Percentiles rank a stretch among this genome's conserved stretches.
These are phyloP conservation scores for Teunomyces aglyptinius DNA, from an alignment of 805 yeast species.

Conservation along the genomic window DNA sequence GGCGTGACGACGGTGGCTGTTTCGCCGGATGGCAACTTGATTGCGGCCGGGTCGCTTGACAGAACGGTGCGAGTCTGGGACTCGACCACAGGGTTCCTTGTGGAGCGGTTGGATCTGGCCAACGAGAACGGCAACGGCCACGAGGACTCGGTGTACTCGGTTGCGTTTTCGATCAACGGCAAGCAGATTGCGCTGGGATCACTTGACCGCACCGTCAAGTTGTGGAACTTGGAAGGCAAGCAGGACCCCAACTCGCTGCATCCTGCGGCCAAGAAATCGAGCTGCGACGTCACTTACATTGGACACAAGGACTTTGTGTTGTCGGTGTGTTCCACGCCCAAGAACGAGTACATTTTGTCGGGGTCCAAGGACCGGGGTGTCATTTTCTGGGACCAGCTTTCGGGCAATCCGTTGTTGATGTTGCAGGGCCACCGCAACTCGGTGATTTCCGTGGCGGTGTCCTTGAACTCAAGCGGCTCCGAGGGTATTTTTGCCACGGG, in stretches of 20 bases:
- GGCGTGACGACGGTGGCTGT: constrained; percentile 98
- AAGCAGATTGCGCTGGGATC: constrained; percentile 93
- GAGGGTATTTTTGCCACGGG: constrained; percentile 95
- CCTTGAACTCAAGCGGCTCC: constrained; percentile 69
- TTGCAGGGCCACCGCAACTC: constrained; percentile 96
- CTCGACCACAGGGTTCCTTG: constrained; percentile 84
- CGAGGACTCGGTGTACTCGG: constrained; percentile 93
- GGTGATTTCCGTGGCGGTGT: constrained; percentile 90
- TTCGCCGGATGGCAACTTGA: constrained; percentile 88
- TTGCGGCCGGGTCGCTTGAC: constrained; percentile 96
- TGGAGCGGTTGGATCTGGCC: constrained; percentile 89
- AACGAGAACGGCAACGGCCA: constrained; percentile 89
- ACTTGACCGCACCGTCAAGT: constrained; percentile 90
- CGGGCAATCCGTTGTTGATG: constrained; percentile 92
- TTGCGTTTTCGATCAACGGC: constrained; percentile 89
- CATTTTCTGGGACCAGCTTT: constrained; percentile 89
- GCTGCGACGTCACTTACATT: constrained; percentile 87
- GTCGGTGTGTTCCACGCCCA: constrained; percentile 91
- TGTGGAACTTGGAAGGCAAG: constrained; percentile 83
- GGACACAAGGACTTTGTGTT: constrained; percentile 97
- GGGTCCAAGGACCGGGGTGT: constrained; percentile 98
- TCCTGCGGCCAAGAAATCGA: constrained; percentile 35
- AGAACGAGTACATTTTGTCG: constrained; percentile 83
- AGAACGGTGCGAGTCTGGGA: constrained; percentile 97
- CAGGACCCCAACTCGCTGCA: constrained; percentile 22